Percentiles rank a stretch among this genome's conserved stretches.
phyloP scores from a whole-genome alignment of 73 alveolate genomes.

The Paramecium bursaria region DNA sequence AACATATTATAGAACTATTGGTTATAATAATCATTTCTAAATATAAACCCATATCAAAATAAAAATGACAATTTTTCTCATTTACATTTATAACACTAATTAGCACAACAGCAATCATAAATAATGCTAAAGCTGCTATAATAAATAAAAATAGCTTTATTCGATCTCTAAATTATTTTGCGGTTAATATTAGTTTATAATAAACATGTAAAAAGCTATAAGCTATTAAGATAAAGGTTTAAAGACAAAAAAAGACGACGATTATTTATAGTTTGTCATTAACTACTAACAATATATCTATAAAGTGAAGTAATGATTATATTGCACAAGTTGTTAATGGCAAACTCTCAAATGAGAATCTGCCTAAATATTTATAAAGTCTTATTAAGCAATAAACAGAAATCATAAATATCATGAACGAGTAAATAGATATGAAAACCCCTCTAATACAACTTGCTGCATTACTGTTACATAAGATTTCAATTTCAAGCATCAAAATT shows the following conservation, averaged over 20 bases:
- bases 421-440: slow-evolving; percentile 11
- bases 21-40: not conserved
- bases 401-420: not conserved
- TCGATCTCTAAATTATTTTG: not conserved
- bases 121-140: not conserved
- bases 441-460: slow-evolving; percentile 57
- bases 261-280: not conserved
- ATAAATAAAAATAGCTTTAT: not conserved
- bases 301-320: slow-evolving; percentile 20
- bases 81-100: not conserved
- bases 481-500: too few relatives aligned
- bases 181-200: not conserved
- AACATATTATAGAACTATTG: not conserved
- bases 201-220: slow-evolving; percentile 33
- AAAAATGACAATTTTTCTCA: not conserved
- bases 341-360: slow-evolving; percentile 20
- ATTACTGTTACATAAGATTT: too few relatives aligned
- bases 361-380: slow-evolving; percentile 30
- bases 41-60: slow-evolving; percentile 1
- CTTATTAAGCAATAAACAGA: slow-evolving; percentile 40
- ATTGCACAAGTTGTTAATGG: slow-evolving; percentile 50
- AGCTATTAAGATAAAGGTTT: slow-evolving; percentile 39
- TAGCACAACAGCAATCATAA: not conserved
- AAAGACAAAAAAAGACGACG: slow-evolving; percentile 13
- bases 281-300: not conserved